Evolutionary conservation across 1,139 yeast species (phyloP), one percentile per base, ranked within the genome.

Genomic region (Yamadazyma oceani): DNA sequence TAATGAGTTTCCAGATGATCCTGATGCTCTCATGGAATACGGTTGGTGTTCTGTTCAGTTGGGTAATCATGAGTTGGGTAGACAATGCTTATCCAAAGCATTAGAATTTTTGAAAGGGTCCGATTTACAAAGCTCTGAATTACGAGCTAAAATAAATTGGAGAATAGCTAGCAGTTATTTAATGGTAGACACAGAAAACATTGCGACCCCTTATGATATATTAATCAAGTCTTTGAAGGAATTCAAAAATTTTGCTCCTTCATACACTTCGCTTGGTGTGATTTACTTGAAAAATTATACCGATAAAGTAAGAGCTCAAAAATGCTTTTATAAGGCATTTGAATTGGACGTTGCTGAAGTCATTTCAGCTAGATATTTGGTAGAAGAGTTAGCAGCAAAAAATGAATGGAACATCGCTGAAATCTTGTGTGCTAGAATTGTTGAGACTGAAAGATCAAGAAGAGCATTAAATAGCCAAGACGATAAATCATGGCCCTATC

Each of bases 351-450:
- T 82, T 0, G 77, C 83, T 12, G 95, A 92, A 54, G 64, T 85
- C 8, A 67, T 64, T 2, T 85, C 98, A 0, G 96, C 96, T 0
- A 73, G 75, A 49, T 77, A 77, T 43, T 71, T 92, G 38, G 89
- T 88, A 1, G 71, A 75, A 17, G 82, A 80, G 12, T 82, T 88
- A 48, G 73, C 96, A 1, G 64, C 66, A 2, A 67, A 69, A 14
- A 68, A 75, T 38, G 95, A 90, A 47, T 92, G 98, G 98, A 84
- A 78, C 17, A 70, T 86, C 27, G 96, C 95, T 0, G 88, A 87
- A 42, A 73, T 84, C 5, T 69, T 92, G 33, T 84, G 95, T 38
- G 69, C 74, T 40, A 61, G 82, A 42, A 64, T 84, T 3, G 70
- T 87, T 5, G 72, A 76, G n/a, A 73, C 87, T 1, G 94, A 83